Conservation (phyloP, 1,284 basidiomycete genomes). For the Cryptococcus sp. region DNA sequence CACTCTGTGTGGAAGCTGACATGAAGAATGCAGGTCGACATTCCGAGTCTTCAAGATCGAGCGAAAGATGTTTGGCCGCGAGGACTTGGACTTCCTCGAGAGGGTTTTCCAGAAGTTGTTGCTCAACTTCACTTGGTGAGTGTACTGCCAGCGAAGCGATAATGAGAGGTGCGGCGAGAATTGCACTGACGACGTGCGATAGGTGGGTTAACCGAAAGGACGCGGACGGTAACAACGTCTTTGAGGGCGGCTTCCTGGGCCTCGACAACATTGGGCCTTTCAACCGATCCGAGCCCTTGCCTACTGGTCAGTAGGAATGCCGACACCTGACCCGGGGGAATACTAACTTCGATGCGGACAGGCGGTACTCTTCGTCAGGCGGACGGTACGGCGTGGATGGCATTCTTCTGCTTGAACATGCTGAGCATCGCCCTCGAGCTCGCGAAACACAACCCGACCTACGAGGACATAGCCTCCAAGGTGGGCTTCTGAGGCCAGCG, state of each 20-base stretch:
- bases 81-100: slow-evolving; percentile 90
- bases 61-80: slow-evolving; percentile 84
- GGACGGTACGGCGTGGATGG: slow-evolving; percentile 99
- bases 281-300: slow-evolving; percentile 93
- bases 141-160: slow-evolving; percentile 7
- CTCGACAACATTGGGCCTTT: slow-evolving; percentile 97
- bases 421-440: slow-evolving; percentile 95
- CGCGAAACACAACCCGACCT: slow-evolving; percentile 94
- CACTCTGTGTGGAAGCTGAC: background rate
- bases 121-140: slow-evolving; percentile 90
- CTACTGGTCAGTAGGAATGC: slow-evolving; percentile 63
- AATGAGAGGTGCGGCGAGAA: background rate
- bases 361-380: slow-evolving; percentile 90
- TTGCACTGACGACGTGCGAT: slow-evolving; percentile 7
- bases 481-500: slow-evolving; percentile 46
- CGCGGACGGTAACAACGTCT: slow-evolving; percentile 88
- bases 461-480: slow-evolving; percentile 99
- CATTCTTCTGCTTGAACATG: slow-evolving; percentile 96
- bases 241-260: slow-evolving; percentile 96
- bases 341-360: slow-evolving; percentile 64
- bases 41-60: slow-evolving; percentile 99
- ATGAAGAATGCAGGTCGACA: slow-evolving; percentile 56
- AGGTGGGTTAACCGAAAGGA: slow-evolving; percentile 99
- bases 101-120: slow-evolving; percentile 97
- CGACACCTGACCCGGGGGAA: slow-evolving; percentile 62